Evolutionary conservation across 192 early-diverging fungal species (phyloP).

Genomic region (Dispira simplex): DNA sequence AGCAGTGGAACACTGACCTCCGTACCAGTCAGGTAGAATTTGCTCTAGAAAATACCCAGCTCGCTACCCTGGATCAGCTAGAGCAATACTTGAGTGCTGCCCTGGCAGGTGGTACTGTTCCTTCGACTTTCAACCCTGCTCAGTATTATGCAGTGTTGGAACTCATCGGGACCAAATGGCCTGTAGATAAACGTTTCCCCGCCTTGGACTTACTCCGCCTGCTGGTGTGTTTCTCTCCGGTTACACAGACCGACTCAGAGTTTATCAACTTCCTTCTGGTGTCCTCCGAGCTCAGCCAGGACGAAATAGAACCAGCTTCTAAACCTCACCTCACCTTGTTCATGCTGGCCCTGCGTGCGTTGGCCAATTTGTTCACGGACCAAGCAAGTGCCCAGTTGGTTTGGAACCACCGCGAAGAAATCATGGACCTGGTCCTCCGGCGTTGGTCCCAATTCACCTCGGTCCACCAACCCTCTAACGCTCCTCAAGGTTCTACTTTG

Average conservation of each 20-base stretch:
- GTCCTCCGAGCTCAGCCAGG: slow-evolving; percentile 16
- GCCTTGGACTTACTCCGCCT: slow-evolving; percentile 75
- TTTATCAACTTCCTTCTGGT: slow-evolving; percentile 23
- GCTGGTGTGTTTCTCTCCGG: slow-evolving; percentile 32
- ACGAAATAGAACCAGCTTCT: background rate
- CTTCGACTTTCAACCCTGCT: slow-evolving; percentile 18
- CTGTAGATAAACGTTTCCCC: slow-evolving; percentile 52
- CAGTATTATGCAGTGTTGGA: slow-evolving; percentile 26
- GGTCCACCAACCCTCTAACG: background rate
- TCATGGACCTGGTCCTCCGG: slow-evolving; percentile 19
- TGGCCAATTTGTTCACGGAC: slow-evolving; percentile 57
- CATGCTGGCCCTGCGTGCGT: slow-evolving; percentile 57
- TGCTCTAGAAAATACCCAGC: slow-evolving; percentile 13
- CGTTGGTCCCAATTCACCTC: slow-evolving; percentile 14
- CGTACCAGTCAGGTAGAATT: slow-evolving; percentile 8
- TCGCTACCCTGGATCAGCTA: slow-evolving; percentile 13
- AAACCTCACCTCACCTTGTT: slow-evolving; percentile 47
- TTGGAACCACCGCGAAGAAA: slow-evolving; percentile 18
- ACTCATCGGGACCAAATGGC: slow-evolving; percentile 50
- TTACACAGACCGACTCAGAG: slow-evolving; percentile 22
- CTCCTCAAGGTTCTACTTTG: slow-evolving; percentile 19
- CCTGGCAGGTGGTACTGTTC: background rate
- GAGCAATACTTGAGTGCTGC: background rate
- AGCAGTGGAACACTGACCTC: slow-evolving; percentile 46
- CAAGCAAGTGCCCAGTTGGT: slow-evolving; percentile 22